A percentile compares a stretch with the other conserved stretches of the same genome.
These are phyloP conservation scores for Hericium coralloides DNA, from an alignment of 768 basidiomycete species.

Conservation along the genomic window DNA sequence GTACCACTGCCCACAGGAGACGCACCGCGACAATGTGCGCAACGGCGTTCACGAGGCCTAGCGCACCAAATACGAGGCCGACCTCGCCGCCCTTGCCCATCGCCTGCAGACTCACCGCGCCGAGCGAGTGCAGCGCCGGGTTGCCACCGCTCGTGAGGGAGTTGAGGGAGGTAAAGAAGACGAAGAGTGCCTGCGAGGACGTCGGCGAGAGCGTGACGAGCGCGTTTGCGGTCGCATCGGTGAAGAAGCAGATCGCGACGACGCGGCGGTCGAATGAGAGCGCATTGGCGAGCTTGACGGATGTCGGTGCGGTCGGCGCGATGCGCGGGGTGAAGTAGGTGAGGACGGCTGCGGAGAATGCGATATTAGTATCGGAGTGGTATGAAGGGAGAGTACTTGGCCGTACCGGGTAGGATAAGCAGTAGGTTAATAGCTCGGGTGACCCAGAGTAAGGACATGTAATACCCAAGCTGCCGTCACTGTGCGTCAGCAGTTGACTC, in stretches of 20 bases:
- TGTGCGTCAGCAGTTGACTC: no score
- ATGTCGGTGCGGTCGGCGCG: neutral
- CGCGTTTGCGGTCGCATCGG: conserved; percentile 13
- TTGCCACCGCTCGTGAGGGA: conserved; percentile 13
- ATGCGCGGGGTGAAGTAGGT: conserved; percentile 8
- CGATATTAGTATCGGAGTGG: neutral
- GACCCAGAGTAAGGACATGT: conserved; percentile 14
- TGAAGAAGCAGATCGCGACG: conserved; percentile 13
- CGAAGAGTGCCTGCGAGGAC: conserved; percentile 15
- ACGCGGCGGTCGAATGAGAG: conserved; percentile 13
- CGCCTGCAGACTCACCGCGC: conserved; percentile 14
- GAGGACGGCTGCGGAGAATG: conserved; percentile 8
- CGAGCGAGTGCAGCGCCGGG: conserved; percentile 15
- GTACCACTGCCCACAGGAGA: no score
- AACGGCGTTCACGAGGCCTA: conserved; percentile 11
- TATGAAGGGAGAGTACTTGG: neutral
- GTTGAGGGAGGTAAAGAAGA: conserved; percentile 12
- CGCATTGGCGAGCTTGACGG: conserved; percentile 4
- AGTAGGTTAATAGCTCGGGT: conserved; percentile 14
- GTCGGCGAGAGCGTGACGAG: conserved; percentile 12
- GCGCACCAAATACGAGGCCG: conserved; percentile 14
- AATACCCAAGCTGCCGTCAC: conserved; percentile 5
- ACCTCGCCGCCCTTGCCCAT: conserved; percentile 15
- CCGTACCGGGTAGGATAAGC: conserved; percentile 11
- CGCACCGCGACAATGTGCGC: conserved; percentile 14